Base-by-base conservation (phyloP, 768 basidiomycete genomes). In the Mycena galericulata region DNA sequence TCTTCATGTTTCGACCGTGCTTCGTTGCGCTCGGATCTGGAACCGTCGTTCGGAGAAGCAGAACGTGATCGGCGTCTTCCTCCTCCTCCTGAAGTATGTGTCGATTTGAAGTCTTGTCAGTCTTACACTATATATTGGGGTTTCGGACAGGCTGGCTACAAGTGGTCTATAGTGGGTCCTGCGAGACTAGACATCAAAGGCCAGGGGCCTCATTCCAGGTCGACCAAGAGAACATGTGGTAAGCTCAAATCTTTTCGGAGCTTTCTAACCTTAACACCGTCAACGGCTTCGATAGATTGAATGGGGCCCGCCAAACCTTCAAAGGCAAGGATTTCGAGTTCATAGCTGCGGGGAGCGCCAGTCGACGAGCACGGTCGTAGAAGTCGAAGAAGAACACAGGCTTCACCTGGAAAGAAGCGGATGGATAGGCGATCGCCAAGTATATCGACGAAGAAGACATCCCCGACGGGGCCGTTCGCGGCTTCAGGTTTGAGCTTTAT, bases 321-420 rank as follows among this genome's bases (percentile, higher is more conserved):
- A 40, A 38, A 38, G 36, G 36, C 54, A 27, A 56, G 3, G 26
- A 56, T 22, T 38, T 56, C 38, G 26, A 56, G 38, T 56, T 56
- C 8, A 27, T 56, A 56, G 54, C 54, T 22, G 36, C 15, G 12
- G 36, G 54, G 54, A 56, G 54, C 54, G 54, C 54, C 54, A 56
- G 36, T 56, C 38, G 18, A 36, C 18, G 51, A 17, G 8, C 36
- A 38, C 54, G 54, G 54, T 56, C 54, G 54, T 56, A 56, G 36
- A 56, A 56, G 54, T 56, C 54, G 26, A 56, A 56, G 54, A 40
- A 56, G n/a, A 56, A 56, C 54, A 56, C 32, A 32, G 32, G 20
- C 36, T 17, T 54, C 51, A 36, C 51, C 51, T 36, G 51, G 51
- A 20, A 54, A 54, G 32, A 54, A 54, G 18, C 51, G 32, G 32